These are phyloP conservation scores for Aspergillus incahuasiensis DNA, from an alignment of 495 filamentous ascomycete species.

Conservation along the genomic window DNA sequence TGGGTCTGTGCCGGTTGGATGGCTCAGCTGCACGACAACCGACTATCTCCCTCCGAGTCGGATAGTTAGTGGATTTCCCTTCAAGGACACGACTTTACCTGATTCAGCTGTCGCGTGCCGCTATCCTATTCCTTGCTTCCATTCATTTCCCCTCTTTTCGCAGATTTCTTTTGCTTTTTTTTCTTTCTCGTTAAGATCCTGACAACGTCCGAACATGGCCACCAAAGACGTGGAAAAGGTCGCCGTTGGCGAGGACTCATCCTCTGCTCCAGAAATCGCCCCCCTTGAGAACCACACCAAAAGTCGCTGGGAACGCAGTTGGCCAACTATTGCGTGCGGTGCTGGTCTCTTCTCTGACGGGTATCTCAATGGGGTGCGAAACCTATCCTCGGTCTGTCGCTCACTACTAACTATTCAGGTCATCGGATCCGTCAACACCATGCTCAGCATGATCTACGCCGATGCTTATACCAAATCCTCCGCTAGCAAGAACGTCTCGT, in stretches of 20 bases:
- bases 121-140: not conserved
- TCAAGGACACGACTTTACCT: not conserved
- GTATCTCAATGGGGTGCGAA: constrained; percentile 71
- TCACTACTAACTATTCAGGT: constrained; percentile 45
- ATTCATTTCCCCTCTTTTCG: not conserved
- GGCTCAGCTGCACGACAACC: no score
- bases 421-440: constrained; percentile 76
- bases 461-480: constrained; percentile 57
- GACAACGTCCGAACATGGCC: no score
- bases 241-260: not conserved
- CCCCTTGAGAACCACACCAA: constrained; percentile 41
- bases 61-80: no score
- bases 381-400: constrained; percentile 1
- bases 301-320: constrained; percentile 55
- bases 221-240: constrained; percentile 9
- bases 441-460: constrained; percentile 59
- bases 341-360: constrained; percentile 89
- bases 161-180: not conserved
- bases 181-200: no score
- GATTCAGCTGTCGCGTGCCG: not conserved
- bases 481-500: constrained; percentile 64
- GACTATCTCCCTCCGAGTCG: no score
- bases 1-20: no score
- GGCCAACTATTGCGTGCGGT: constrained; percentile 75
- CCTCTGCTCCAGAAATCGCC: constrained; percentile 16